These are phyloP conservation scores for Agarophyton chilense DNA, from an alignment of 23 red algal species.

Conservation along the genomic window DNA sequence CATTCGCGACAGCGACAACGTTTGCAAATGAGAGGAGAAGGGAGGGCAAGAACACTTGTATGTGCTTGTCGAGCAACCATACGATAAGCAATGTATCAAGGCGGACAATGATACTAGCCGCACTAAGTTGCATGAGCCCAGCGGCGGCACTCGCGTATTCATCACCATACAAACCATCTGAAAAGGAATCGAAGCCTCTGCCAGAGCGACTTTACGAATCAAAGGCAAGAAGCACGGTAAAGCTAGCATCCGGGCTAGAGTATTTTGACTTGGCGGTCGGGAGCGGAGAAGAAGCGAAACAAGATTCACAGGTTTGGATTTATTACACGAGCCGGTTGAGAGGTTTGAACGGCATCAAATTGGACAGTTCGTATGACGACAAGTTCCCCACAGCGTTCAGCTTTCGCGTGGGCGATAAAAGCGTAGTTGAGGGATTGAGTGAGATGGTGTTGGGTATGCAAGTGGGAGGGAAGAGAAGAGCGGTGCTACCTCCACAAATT, in stretches of 20 bases:
- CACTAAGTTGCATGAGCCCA: neutral
- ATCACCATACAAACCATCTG: conserved; percentile 48
- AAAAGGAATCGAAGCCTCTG: conserved; percentile 24
- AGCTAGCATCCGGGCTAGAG: conserved; percentile 56
- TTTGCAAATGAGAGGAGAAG: neutral
- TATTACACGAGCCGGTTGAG: conserved; percentile 70
- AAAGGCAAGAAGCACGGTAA: conserved; percentile 12
- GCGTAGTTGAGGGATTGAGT: conserved; percentile 68
- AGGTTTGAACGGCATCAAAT: conserved; percentile 77
- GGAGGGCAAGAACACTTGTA: neutral
- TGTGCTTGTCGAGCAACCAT: neutral
- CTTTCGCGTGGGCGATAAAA: conserved; percentile 38
- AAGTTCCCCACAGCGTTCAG: conserved; percentile 14
- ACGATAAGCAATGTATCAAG: neutral
- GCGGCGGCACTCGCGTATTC: conserved; percentile 18
- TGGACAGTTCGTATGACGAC: conserved; percentile 59
- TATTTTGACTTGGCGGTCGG: conserved; percentile 78
- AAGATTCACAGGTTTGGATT: conserved; percentile 19
- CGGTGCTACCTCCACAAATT: conserved; percentile 55
- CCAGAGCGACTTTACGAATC: conserved; percentile 61
- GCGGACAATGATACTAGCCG: conserved; percentile 1
- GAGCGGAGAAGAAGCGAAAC: conserved; percentile 27
- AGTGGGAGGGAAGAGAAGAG: conserved; percentile 73
- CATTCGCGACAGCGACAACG: neutral
- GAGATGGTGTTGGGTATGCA: conserved; percentile 71